Percentiles rank a stretch among this genome's conserved stretches.
These are phyloP conservation scores for Clohesyomyces aquaticus DNA, from an alignment of 495 filamentous ascomycete genomes.

Conservation along the genomic window DNA sequence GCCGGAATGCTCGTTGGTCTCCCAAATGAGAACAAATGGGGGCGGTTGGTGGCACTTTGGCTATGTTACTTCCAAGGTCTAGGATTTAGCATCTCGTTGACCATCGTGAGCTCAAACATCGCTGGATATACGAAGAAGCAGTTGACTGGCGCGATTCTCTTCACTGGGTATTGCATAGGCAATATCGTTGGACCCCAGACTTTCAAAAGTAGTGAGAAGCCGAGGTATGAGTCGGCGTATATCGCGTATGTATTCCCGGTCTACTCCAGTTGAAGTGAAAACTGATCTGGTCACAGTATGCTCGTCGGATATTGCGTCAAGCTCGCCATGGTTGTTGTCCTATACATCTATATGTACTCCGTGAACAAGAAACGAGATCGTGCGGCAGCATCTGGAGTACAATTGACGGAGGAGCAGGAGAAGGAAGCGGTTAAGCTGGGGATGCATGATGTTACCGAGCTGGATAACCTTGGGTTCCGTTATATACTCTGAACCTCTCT, in stretches of 20 bases:
- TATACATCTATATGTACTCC: slow-evolving; percentile 59
- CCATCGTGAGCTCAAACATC: slow-evolving; percentile 50
- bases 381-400: slow-evolving; percentile 45
- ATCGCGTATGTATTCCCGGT: slow-evolving; percentile 48
- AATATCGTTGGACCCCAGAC: slow-evolving; percentile 62
- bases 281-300: slow-evolving; percentile 44
- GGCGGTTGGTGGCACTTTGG: slow-evolving; percentile 57
- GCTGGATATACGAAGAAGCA: slow-evolving; percentile 63
- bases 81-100: slow-evolving; percentile 52
- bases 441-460: slow-evolving; percentile 61
- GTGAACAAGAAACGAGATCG: slow-evolving; percentile 59
- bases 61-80: slow-evolving; percentile 47
- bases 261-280: not conserved
- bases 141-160: slow-evolving; percentile 56
- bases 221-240: slow-evolving; percentile 59
- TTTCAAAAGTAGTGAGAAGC: slow-evolving; percentile 57
- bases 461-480: slow-evolving; percentile 60
- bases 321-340: slow-evolving; percentile 50
- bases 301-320: slow-evolving; percentile 59
- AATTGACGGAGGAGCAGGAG: slow-evolving; percentile 47
- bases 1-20: slow-evolving; percentile 46
- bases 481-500: slow-evolving; percentile 54
- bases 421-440: slow-evolving; percentile 57
- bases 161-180: slow-evolving; percentile 60
- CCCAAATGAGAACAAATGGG: slow-evolving; percentile 57